phyloP scores from a whole-genome alignment of 176 grass and related monocot species.

The Juncus inflexus region DNA sequence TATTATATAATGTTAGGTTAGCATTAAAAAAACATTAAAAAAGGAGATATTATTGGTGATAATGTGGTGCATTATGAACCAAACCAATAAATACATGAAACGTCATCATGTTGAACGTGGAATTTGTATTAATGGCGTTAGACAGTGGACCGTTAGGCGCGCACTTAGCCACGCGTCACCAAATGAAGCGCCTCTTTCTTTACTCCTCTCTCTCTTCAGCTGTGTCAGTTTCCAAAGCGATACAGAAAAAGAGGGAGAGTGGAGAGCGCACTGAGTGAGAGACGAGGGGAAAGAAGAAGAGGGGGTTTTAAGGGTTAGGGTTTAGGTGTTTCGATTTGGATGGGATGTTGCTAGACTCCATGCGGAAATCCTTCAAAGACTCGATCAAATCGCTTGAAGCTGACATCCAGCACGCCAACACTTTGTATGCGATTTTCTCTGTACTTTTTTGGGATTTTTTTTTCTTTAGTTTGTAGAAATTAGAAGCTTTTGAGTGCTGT shows the following conservation, averaged over 20 bases:
- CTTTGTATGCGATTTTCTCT: constrained; percentile 40
- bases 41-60: too few relatives aligned
- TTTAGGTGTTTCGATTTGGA: constrained; percentile 13
- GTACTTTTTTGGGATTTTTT: neutral
- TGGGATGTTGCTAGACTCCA: constrained; percentile 25
- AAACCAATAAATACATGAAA: too few relatives aligned
- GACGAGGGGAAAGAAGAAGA: neutral
- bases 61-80: too few relatives aligned
- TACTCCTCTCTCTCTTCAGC: constrained; percentile 3
- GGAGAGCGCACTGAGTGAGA: neutral
- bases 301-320: neutral
- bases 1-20: too few relatives aligned
- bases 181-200: constrained; percentile 18
- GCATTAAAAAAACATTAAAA: too few relatives aligned
- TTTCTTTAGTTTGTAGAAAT: constrained; percentile 1
- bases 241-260: neutral
- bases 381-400: constrained; percentile 90
- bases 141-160: neutral
- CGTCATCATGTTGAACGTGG: too few relatives aligned
- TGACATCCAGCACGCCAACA: constrained; percentile 93
- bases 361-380: constrained; percentile 80
- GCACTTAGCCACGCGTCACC: constrained; percentile 1
- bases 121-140: neutral
- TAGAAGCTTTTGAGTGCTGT: neutral
- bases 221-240: constrained; percentile 18